These are phyloP conservation scores for Aspergillus thermomutatus DNA, from an alignment of 2,329 filamentous ascomycete genomes.

Conservation along the genomic window DNA sequence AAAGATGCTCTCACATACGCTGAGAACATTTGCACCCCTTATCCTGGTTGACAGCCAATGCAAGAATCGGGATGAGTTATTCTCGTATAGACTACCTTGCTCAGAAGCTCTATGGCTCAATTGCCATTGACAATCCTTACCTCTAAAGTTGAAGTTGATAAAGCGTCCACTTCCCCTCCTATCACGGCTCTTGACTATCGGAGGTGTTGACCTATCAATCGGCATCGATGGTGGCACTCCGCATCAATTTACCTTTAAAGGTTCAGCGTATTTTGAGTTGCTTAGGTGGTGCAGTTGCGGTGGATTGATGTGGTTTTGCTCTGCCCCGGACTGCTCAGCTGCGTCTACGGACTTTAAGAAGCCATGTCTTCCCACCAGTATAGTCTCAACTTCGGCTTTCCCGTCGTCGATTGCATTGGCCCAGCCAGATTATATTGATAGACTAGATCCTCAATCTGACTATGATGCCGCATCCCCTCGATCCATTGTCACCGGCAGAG, in stretches of 20 bases:
- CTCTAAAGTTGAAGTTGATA: background rate
- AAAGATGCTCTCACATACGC: background rate
- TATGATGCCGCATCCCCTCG: background rate
- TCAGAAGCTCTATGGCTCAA: background rate
- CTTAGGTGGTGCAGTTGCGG: background rate
- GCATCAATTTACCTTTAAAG: slow-evolving; percentile 1
- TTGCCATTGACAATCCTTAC: background rate
- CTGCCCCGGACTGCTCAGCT: background rate
- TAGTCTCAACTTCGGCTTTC: background rate
- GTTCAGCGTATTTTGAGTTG: background rate
- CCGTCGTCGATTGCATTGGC: no score
- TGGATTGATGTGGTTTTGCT: background rate
- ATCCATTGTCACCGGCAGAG: background rate
- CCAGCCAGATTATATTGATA: no score
- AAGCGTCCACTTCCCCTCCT: background rate
- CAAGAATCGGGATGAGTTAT: background rate
- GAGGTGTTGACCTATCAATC: slow-evolving; percentile 1
- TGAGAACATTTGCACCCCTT: background rate
- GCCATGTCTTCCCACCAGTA: background rate
- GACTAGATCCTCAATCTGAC: background rate
- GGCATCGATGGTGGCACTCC: background rate
- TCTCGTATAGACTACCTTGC: background rate
- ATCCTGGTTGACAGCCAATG: background rate
- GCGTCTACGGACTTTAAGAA: background rate
- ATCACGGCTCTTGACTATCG: background rate